Evolutionary conservation across 805 yeast species (phyloP).

Genomic region (Starmerella asiatica): DNA sequence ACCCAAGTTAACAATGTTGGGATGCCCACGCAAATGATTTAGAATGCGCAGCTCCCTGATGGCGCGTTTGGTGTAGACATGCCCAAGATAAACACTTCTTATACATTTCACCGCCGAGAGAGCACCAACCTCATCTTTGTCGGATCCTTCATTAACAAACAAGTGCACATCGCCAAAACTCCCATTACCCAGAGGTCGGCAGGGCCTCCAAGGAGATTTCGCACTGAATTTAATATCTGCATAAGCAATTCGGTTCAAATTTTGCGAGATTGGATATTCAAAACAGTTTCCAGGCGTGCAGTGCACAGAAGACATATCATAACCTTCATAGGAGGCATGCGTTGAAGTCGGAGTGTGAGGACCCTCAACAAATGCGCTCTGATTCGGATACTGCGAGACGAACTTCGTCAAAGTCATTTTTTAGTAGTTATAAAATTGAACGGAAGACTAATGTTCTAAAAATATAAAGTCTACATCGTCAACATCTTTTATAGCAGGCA

Average conservation of each 20-base stretch:
- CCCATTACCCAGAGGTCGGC: constrained; percentile 18
- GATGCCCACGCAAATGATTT: constrained; percentile 76
- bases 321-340: too few species aligned
- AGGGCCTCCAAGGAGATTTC: constrained; percentile 13
- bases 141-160: constrained; percentile 5
- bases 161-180: constrained; percentile 22
- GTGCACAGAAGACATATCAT: too few species aligned
- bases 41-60: constrained; percentile 69
- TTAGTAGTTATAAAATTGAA: too few species aligned
- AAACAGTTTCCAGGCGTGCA: too few species aligned
- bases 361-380: too few species aligned
- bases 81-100: constrained; percentile 51
- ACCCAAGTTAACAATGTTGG: constrained; percentile 58
- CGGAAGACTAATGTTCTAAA: too few species aligned
- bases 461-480: too few species aligned
- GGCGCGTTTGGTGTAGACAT: constrained; percentile 61
- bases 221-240: constrained; percentile 10
- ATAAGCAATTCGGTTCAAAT: background rate
- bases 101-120: constrained; percentile 70
- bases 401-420: too few species aligned
- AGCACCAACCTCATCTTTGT: background rate
- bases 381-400: too few species aligned
- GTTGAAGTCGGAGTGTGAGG: too few species aligned
- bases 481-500: too few species aligned
- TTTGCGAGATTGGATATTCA: background rate